A percentile compares a stretch with the other conserved stretches of the same genome.
phyloP scores from a whole-genome alignment of 1,139 yeast genomes.

The Nakaseomyces delphensis region DNA sequence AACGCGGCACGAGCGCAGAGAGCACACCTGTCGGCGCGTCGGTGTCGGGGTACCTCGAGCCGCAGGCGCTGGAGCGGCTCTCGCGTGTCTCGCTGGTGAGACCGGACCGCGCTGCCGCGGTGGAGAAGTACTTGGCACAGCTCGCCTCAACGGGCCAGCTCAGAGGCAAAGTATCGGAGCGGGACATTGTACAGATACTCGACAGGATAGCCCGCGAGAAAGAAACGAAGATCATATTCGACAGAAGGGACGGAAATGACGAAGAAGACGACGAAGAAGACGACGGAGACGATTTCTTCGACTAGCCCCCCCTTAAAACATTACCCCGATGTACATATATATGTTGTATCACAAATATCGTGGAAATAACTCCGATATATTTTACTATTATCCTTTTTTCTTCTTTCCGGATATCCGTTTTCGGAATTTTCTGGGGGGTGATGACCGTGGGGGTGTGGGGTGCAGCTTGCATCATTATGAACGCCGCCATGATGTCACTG shows the following conservation, averaged over 20 bases:
- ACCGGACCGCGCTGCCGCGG: constrained; percentile 84
- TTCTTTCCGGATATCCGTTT: too few species aligned
- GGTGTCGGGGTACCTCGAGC: constrained; percentile 64
- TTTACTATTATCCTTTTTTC: too few species aligned
- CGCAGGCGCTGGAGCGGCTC: constrained; percentile 79
- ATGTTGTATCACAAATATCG: too few species aligned
- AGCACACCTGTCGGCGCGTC: constrained; percentile 23
- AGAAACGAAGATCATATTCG: constrained; percentile 52
- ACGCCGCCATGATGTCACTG: too few species aligned
- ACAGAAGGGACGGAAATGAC: constrained; percentile 35
- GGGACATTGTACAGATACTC: constrained; percentile 71
- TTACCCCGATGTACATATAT: too few species aligned
- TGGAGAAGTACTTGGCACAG: constrained; percentile 71
- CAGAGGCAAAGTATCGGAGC: constrained; percentile 61
- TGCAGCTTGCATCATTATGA: too few species aligned
- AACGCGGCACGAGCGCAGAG: constrained; percentile 32
- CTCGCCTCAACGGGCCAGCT: constrained; percentile 76
- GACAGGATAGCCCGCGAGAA: constrained; percentile 72
- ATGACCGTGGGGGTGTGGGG: too few species aligned
- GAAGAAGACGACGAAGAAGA: constrained; percentile 33
- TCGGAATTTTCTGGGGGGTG: too few species aligned
- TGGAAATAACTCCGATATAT: too few species aligned
- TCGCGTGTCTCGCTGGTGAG: constrained; percentile 81
- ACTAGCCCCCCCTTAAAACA: too few species aligned
- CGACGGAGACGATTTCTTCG: constrained; percentile 38